Evolutionary conservation across 2,329 filamentous ascomycete species (phyloP), one percentile per base, ranked within the genome.

Genomic region (Ascochyta fabae): DNA sequence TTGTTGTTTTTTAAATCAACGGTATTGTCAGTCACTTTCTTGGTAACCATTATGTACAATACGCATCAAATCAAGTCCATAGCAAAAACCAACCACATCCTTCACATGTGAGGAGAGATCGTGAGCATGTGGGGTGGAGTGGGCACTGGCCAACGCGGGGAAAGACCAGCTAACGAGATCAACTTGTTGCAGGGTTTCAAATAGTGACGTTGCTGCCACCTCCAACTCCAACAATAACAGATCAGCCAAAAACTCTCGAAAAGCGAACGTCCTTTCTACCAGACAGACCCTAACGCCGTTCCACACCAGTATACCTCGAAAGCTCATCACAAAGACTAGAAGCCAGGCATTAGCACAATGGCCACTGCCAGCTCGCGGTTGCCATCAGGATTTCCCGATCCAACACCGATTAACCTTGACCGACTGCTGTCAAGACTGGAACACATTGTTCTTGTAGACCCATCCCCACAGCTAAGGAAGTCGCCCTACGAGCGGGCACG

Each of bases 401-500:
- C 67, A 5, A 71, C 68, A 3, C 57, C 66, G 1, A 72, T 77
- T 38, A 77, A 90, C 66, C 81, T 93, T 16, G 83, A 81, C 38
- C 84, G 87, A 34, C 79, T 92, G 45, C 82, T 93, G 6, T 76
- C 78, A 46, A 86, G 89, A 29, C 79, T 92, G 34, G 86, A 91
- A 65, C 82, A 84, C 57, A 86, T 80, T 31, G 80, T 92, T 48
- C 80, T 91, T 51, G 81, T 85, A 27, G 83, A 87, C 58, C 80
- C 83, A 50, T 84, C 87, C 48, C 81, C 83, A 41, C 77, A 83
- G 44, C 76, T 90, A 42, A 80, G 84, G 50, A 79, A 79, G 27
- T 90, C 84, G 62, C 85, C 84, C 67, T 88, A 86, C 67, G 89
- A 91, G 76, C 83, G 90, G 56, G 81, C 82, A 60, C 85, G 84